Evolutionary conservation across 495 filamentous ascomycete genomes (phyloP).

Genomic region (Cudoniella acicularis): DNA sequence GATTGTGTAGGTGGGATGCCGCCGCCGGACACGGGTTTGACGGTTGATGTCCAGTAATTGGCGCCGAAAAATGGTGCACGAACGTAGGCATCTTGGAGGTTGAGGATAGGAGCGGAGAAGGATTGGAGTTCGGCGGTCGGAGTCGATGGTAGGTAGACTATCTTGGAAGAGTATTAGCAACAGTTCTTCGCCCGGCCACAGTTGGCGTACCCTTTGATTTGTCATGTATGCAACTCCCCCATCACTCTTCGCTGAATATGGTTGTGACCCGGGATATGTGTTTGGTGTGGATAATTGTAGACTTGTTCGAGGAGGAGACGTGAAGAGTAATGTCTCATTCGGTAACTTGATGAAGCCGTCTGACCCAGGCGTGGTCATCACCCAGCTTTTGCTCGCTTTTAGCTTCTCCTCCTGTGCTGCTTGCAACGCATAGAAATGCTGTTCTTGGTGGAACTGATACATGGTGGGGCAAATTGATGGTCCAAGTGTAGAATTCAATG

Average conservation of each 20-base stretch:
- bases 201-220: slow-evolving; percentile 75
- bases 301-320: slow-evolving; percentile 66
- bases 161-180: slow-evolving; percentile 40
- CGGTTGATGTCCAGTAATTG: slow-evolving; percentile 79
- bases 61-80: slow-evolving; percentile 93
- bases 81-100: slow-evolving; percentile 84
- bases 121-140: slow-evolving; percentile 70
- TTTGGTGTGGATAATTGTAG: slow-evolving; percentile 59
- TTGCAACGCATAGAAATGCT: slow-evolving; percentile 20
- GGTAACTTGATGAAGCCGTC: slow-evolving; percentile 67
- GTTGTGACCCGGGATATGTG: slow-evolving; percentile 51
- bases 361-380: slow-evolving; percentile 57
- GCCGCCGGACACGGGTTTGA: slow-evolving; percentile 79
- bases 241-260: slow-evolving; percentile 54
- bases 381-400: slow-evolving; percentile 57
- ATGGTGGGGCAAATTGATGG: slow-evolving; percentile 4
- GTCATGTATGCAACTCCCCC: slow-evolving; percentile 74
- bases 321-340: slow-evolving; percentile 64
- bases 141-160: slow-evolving; percentile 81
- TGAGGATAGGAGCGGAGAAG: slow-evolving; percentile 83
- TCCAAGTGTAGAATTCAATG: background rate
- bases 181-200: background rate
- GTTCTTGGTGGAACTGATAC: slow-evolving; percentile 27
- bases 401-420: slow-evolving; percentile 11
- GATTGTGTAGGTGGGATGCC: slow-evolving; percentile 74